These are phyloP conservation scores for Vitis hybrid DNA, from an alignment of 177 flowering plant species.

Conservation along the genomic window DNA sequence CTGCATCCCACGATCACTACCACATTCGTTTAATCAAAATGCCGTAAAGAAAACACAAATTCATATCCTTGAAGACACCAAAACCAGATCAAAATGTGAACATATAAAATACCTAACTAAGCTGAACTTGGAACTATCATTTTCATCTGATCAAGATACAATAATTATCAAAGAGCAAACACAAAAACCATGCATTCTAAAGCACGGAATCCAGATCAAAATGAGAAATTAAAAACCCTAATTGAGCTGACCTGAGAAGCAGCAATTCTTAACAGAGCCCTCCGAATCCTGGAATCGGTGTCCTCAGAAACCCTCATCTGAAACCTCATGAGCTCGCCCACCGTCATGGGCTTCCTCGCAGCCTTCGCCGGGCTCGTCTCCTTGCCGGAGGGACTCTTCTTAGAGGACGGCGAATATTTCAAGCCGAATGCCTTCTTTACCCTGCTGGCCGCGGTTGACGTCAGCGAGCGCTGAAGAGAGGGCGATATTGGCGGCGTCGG, in stretches of 20 bases:
- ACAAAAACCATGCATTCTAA: neutral
- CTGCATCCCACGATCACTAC: no score
- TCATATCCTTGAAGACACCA: neutral
- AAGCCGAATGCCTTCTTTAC: constrained; percentile 72
- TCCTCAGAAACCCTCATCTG: constrained; percentile 49
- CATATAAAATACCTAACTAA: neutral
- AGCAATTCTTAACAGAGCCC: constrained; percentile 41
- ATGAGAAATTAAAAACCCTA: neutral
- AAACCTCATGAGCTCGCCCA: constrained; percentile 47
- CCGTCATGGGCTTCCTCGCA: constrained; percentile 30
- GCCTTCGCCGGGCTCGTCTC: constrained; percentile 26
- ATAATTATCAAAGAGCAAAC: neutral
- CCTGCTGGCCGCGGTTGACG: constrained; percentile 66
- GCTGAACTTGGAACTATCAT: neutral
- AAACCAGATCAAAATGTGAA: neutral
- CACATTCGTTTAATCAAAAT: no score
- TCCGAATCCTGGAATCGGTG: constrained; percentile 44
- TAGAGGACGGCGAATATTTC: constrained; percentile 42
- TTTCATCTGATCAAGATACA: neutral
- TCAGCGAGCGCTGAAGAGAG: constrained; percentile 53
- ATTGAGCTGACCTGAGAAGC: constrained; percentile 42
- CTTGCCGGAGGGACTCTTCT: constrained; percentile 22
- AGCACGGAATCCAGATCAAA: neutral
- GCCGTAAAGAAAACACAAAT: neutral
- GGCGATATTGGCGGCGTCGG: constrained; percentile 39